phyloP scores from a whole-genome alignment of 2,329 filamentous ascomycete species.

The Emmonsiellopsis sp. region DNA sequence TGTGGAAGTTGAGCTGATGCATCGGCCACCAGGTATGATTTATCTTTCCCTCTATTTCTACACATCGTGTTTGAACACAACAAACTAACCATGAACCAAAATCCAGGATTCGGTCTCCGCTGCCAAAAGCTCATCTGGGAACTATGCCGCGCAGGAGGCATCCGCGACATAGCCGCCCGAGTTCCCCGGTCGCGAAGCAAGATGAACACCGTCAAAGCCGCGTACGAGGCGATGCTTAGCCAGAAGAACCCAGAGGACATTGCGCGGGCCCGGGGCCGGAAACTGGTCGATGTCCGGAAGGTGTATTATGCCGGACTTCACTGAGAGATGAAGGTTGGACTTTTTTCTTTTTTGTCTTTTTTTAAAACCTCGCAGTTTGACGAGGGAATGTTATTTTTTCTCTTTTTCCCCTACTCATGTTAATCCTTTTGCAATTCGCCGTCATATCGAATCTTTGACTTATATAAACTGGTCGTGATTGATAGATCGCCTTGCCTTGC shows the following conservation, averaged over 20 bases:
- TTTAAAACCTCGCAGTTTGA: slow-evolving; percentile 3
- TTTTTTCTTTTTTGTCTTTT: slow-evolving; percentile 13
- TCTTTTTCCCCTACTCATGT: background rate
- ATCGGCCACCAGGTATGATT: slow-evolving; percentile 74
- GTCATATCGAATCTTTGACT: background rate
- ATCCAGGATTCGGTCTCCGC: slow-evolving; percentile 80
- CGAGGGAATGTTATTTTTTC: background rate
- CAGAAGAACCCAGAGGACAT: slow-evolving; percentile 86
- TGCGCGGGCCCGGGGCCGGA: slow-evolving; percentile 80
- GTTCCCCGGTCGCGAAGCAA: slow-evolving; percentile 84
- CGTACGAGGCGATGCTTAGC: slow-evolving; percentile 69
- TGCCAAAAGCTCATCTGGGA: slow-evolving; percentile 89
- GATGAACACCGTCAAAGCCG: slow-evolving; percentile 96
- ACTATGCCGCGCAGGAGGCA: slow-evolving; percentile 78
- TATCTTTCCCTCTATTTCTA: slow-evolving; percentile 5
- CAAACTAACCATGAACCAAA: slow-evolving; percentile 5
- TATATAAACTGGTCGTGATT: slow-evolving; percentile 1
- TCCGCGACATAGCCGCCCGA: slow-evolving; percentile 74
- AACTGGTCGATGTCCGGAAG: slow-evolving; percentile 90
- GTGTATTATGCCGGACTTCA: slow-evolving; percentile 80
- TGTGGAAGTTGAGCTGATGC: slow-evolving; percentile 71
- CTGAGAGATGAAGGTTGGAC: background rate
- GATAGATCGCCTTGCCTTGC: background rate
- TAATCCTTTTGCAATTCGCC: background rate
- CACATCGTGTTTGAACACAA: background rate